These are phyloP conservation scores for Pugionium dolabratum DNA, from an alignment of 345 rosid species.

Conservation along the genomic window DNA sequence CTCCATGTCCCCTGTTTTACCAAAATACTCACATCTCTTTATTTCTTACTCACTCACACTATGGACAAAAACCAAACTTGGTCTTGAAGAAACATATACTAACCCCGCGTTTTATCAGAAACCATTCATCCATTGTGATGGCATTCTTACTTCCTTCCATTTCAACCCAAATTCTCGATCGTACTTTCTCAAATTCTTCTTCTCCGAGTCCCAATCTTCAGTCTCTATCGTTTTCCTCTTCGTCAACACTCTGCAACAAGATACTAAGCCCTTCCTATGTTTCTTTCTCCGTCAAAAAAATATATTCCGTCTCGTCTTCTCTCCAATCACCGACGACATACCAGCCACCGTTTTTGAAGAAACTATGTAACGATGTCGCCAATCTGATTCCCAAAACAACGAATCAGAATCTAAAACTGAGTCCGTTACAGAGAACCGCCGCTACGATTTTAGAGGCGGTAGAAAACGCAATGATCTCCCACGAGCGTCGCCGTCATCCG, in stretches of 20 bases:
- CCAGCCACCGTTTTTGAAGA: slow-evolving; percentile 35
- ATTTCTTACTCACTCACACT: neutral
- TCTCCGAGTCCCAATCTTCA: slow-evolving; percentile 19
- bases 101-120: slow-evolving; percentile 25
- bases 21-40: slow-evolving; percentile 6
- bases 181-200: slow-evolving; percentile 21
- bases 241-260: slow-evolving; percentile 16
- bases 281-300: slow-evolving; percentile 26
- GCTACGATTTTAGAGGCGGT: slow-evolving; percentile 58
- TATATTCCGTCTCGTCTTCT: slow-evolving; percentile 33
- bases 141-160: slow-evolving; percentile 7
- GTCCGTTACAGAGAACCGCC: slow-evolving; percentile 57
- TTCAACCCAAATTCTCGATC: slow-evolving; percentile 22
- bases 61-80: slow-evolving; percentile 40
- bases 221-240: slow-evolving; percentile 31
- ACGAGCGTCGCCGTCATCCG: slow-evolving; percentile 50
- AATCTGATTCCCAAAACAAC: slow-evolving; percentile 21
- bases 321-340: slow-evolving; percentile 41
- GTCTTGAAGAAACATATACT: slow-evolving; percentile 25
- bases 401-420: slow-evolving; percentile 39
- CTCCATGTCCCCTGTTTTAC: neutral
- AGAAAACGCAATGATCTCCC: slow-evolving; percentile 56
- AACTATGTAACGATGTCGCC: slow-evolving; percentile 29
- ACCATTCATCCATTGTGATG: no score
- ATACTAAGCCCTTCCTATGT: slow-evolving; percentile 26